Evolutionary conservation across 2,329 filamentous ascomycete genomes (phyloP), one percentile per base, ranked within the genome.

Genomic region (Cladosporium sp.): DNA sequence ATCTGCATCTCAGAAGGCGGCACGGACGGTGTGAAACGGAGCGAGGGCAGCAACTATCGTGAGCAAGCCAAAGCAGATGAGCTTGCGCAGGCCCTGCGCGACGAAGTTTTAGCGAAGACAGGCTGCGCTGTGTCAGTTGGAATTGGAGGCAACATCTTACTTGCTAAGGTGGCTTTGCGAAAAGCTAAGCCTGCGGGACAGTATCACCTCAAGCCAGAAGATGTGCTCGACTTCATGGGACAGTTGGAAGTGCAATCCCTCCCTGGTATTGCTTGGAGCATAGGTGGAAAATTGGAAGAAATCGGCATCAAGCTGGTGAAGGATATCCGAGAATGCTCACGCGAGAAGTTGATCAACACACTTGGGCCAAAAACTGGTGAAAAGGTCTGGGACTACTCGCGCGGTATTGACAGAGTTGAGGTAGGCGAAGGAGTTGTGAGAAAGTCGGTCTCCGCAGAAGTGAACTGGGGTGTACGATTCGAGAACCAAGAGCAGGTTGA

Each of bases 381-480:
- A 65, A 96, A 88, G 72, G 80, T 99, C 0, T 93, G 88, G 82
- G 91, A 96, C 54, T 97, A 96, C 72, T 83, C 93, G 20, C 85
- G 91, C 5, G 94, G 94, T 2, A 90, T 97, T 51, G 94, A 99
- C 73, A 83, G 81, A 51, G 81, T 85, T 1, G 91, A 96, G 72
- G 90, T 97, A 5, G 93, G 92, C 34, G 89, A 93, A 59, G 89
- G 95, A 68, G 84, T 88, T 0, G 80, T 90, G 15, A 86, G 94
- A 56, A 99, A 97, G 70, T 97, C 93, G 0, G 91, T 99, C 0
- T 97, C 94, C 1, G 93, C 93, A 1, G 94, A 99, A 72, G 91
- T 99, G 62, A 99, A 94, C 67, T 99, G 94, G 94, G 94, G 95
- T 2, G 96, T 99, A 58, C 87, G 94, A 5, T 99, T 99, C 70